A percentile compares a stretch with the other conserved stretches of the same genome.
These are phyloP conservation scores for Mallotus japonicus DNA, from an alignment of 441 rosid genomes.

Conservation along the genomic window DNA sequence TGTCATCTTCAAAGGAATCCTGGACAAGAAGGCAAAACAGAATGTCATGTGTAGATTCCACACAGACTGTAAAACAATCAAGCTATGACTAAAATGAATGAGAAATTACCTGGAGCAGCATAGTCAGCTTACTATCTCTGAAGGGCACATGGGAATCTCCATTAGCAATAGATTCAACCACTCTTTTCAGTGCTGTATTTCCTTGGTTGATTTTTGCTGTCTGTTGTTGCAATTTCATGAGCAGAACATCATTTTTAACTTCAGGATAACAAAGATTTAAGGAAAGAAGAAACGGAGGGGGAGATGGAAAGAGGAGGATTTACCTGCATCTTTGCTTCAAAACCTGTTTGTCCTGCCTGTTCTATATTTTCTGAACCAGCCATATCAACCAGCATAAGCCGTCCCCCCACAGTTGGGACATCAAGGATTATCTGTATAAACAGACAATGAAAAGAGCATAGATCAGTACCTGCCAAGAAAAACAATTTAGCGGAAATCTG, in stretches of 20 bases:
- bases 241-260: conserved; percentile 13
- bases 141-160: conserved; percentile 99
- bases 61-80: not conserved
- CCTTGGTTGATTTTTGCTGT: conserved; percentile 97
- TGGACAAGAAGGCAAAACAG: conserved; percentile 27
- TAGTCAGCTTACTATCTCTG: conserved; percentile 93
- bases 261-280: not conserved
- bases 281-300: not conserved
- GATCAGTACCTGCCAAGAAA: not conserved
- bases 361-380: conserved; percentile 98
- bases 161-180: conserved; percentile 96
- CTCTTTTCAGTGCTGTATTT: conserved; percentile 86
- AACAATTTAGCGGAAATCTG: not conserved
- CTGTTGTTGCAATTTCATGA: conserved; percentile 42
- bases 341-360: conserved; percentile 88
- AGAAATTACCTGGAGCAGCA: conserved; percentile 79
- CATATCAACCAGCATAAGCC: conserved; percentile 97
- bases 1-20: conserved; percentile 99
- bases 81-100: conserved; percentile 11
- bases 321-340: conserved; percentile 99
- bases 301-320: not conserved
- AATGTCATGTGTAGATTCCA: conserved; percentile 3
- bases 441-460: not conserved
- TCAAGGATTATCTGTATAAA: conserved; percentile 74
- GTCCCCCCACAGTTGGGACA: conserved; percentile 95